Evolutionary conservation across 352 stramenopile species (phyloP), one percentile per base, ranked within the genome.

Genomic region (Pythium pyrilobum): DNA sequence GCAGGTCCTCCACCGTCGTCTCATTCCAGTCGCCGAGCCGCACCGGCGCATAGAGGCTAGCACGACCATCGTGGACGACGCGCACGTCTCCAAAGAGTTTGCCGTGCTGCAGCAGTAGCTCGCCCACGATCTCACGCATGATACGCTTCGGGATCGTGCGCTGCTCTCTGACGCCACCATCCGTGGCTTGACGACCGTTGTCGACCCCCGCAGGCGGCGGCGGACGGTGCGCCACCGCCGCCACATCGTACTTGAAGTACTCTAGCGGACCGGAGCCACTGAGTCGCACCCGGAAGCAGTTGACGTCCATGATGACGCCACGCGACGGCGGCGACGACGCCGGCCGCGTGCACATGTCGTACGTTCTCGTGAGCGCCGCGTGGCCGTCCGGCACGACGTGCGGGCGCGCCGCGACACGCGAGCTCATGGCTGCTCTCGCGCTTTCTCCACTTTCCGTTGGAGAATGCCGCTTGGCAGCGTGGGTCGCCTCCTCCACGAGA

Each of bases 221-320:
- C 16, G 25, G 28, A 13, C 27, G 42, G 2, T 28, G 42, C 3
- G 23, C 16, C 4, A 40, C 23, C 13, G 25, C 40, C n/a, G 43
- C 20, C 11, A 61, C 44, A 16, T 61, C 53, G 53, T 61, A 54
- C 36, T 49, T 48, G 37, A 61, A 61, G 33, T 36, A 61, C 43
- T 61, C 53, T 4, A 12, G 32, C 16, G 53, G 34, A 2, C 5
- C 44, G 33, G 29, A 12, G n/a, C 5, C 4, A 0, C 2, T 21
- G 10, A 51, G 39, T 2, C 5, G 6, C 15, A 56, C 21, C 5
- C 29, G 27, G 45, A 36, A 55, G 45, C 36, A 62, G 39, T 62
- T 62, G 8, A 56, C 46, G 12, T 45, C 36, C 45, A 62, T 13
- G 4, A 18, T 21, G 13, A 54, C 23, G 40, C 29, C 38, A 4